Evolutionary conservation across 768 basidiomycete genomes (phyloP).

Genomic region (Mycena floridula): DNA sequence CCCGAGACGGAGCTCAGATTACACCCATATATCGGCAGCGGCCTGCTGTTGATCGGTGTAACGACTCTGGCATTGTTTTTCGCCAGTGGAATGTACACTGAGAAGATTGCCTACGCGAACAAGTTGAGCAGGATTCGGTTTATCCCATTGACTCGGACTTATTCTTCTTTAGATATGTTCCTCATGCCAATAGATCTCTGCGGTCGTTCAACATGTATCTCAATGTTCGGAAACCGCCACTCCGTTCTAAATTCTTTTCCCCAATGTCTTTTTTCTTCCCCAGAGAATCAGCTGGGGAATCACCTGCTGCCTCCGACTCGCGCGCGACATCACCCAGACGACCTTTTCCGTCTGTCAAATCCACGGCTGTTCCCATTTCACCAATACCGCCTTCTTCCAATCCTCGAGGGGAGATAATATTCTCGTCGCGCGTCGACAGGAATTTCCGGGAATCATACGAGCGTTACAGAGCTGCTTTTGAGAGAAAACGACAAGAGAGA

Average conservation of each 20-base stretch:
- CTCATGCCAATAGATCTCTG: conserved; percentile 88
- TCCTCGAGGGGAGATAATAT: conserved; percentile 94
- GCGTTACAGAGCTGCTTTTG: conserved; percentile 83
- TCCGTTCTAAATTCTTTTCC: conserved; percentile 51
- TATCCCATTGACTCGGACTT: conserved; percentile 5
- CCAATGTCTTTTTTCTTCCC: conserved; percentile 56
- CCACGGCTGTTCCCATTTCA: conserved; percentile 51
- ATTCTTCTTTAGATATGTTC: conserved; percentile 72
- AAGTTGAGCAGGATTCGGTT: conserved; percentile 34
- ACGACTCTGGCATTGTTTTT: conserved; percentile 93
- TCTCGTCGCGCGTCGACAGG: conserved; percentile 81
- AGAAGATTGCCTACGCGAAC: conserved; percentile 95
- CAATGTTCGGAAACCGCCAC: conserved; percentile 81
- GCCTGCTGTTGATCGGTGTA: conserved; percentile 79
- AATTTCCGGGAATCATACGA: conserved; percentile 89
- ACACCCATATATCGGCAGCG: conserved; percentile 73
- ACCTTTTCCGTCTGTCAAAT: conserved; percentile 28
- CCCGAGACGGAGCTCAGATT: conserved; percentile 36
- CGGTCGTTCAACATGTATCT: conserved; percentile 95
- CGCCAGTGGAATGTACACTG: conserved; percentile 91
- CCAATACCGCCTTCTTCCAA: conserved; percentile 88
- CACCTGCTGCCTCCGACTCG: conserved; percentile 15
- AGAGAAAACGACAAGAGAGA: conserved; percentile 65
- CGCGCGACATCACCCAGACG: conserved; percentile 32
- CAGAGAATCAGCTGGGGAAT: conserved; percentile 18